A percentile compares a stretch with the other conserved stretches of the same genome.
Evolutionary conservation across 2,329 filamentous ascomycete species (phyloP).

Genomic region (Claviceps sp.): DNA sequence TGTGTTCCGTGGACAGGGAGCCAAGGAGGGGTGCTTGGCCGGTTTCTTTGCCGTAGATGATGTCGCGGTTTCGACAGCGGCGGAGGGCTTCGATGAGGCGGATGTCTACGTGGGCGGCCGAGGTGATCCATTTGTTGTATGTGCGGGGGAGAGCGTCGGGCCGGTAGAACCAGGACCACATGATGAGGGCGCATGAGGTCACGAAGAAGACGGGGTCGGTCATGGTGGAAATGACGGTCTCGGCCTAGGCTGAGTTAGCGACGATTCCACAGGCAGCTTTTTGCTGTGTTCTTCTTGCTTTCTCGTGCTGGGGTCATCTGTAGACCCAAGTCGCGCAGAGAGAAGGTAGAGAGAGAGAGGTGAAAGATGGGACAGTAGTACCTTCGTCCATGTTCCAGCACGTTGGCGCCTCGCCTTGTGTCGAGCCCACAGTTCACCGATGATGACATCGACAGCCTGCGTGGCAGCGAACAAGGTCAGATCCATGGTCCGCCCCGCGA

Average conservation of each 20-base stretch:
- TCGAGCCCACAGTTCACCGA: slow-evolving; percentile 51
- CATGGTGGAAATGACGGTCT: slow-evolving; percentile 21
- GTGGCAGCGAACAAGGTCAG: slow-evolving; percentile 66
- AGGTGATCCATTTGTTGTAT: slow-evolving; percentile 73
- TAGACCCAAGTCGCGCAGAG: background rate
- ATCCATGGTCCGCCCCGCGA: slow-evolving; percentile 64
- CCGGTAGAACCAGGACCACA: slow-evolving; percentile 81
- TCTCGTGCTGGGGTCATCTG: no score
- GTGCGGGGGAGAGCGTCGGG: slow-evolving; percentile 56
- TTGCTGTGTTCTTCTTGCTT: background rate
- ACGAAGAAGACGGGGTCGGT: slow-evolving; percentile 61
- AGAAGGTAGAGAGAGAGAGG: background rate
- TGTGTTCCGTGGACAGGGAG: slow-evolving; percentile 59
- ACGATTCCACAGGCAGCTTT: background rate
- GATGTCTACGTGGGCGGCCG: slow-evolving; percentile 59
- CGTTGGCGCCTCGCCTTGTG: slow-evolving; percentile 31
- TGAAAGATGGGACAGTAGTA: slow-evolving; percentile 12
- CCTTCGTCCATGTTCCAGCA: slow-evolving; percentile 32
- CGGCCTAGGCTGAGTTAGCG: slow-evolving; percentile 11
- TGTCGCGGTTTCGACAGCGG: slow-evolving; percentile 45
- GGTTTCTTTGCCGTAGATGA: slow-evolving; percentile 61
- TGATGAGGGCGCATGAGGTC: slow-evolving; percentile 58
- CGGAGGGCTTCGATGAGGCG: slow-evolving; percentile 65
- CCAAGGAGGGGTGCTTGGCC: slow-evolving; percentile 55
- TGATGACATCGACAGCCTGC: slow-evolving; percentile 57